A percentile compares a stretch with the other conserved stretches of the same genome.
Evolutionary conservation across 441 rosid genomes (phyloP).

Genomic region (Jatropha multifida): DNA sequence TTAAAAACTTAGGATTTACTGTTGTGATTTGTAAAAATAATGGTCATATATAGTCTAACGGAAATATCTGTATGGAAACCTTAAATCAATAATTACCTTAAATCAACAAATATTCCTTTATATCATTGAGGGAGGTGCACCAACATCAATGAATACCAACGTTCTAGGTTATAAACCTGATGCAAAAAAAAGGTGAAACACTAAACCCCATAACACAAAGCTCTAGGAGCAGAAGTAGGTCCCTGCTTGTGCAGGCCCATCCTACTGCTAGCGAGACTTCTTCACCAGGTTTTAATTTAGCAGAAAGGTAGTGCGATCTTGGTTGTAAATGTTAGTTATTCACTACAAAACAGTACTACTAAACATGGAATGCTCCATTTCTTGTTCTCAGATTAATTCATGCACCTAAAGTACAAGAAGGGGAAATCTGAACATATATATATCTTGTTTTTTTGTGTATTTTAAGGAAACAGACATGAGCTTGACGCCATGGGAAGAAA

Average conservation of each 20-base stretch:
- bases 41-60: background rate
- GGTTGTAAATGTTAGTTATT: background rate
- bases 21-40: background rate
- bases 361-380: background rate
- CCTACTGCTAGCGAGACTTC: background rate
- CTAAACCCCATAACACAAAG: constrained; percentile 35
- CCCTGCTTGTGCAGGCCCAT: background rate
- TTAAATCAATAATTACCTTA: constrained; percentile 16
- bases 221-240: constrained; percentile 25
- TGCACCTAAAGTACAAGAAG: no score
- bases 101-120: background rate
- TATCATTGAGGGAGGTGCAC: constrained; percentile 27
- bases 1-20: background rate
- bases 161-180: constrained; percentile 18
- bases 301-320: no score
- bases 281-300: background rate
- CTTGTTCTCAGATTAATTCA: no score
- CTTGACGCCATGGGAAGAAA: background rate
- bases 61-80: constrained; percentile 23
- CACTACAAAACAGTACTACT: background rate
- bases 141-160: constrained; percentile 20
- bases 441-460: no score
- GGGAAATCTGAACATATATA: no score
- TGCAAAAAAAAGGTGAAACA: background rate
- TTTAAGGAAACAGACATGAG: background rate